A percentile compares a stretch with the other conserved stretches of the same genome.
phyloP scores from a whole-genome alignment of 306 rosid species.

The Begonia fuchsioides region DNA sequence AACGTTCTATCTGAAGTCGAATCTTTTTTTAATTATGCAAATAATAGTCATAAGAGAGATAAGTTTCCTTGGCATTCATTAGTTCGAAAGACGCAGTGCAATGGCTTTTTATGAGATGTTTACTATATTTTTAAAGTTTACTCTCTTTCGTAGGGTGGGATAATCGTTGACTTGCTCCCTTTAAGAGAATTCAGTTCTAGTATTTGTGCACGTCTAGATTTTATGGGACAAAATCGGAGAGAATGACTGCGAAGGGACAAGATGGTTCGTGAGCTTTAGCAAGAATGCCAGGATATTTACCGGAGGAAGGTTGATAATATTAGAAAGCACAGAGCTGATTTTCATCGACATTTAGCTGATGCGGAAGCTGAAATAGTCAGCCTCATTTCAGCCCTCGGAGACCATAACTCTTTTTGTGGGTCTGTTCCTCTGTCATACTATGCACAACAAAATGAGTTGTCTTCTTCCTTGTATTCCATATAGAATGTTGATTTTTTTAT shows the following conservation, averaged over 20 bases:
- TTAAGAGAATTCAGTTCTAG: not conserved
- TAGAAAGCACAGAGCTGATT: slow-evolving; percentile 55
- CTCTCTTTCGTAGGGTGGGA: not conserved
- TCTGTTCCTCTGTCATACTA: slow-evolving; percentile 2
- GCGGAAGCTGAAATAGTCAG: slow-evolving; percentile 42
- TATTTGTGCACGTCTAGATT: slow-evolving; percentile 17
- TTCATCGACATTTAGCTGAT: slow-evolving; percentile 46
- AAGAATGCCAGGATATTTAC: slow-evolving; percentile 80
- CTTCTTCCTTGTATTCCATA: not conserved
- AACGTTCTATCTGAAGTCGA: too few relatives aligned
- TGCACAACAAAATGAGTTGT: slow-evolving; percentile 7
- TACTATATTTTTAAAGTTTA: not conserved
- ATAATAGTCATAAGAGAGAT: not conserved
- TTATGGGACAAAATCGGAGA: slow-evolving; percentile 98
- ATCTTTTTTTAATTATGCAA: not conserved
- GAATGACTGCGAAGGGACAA: slow-evolving; percentile 55
- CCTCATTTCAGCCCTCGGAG: slow-evolving; percentile 52
- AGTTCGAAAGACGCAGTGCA: not conserved
- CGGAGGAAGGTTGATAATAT: slow-evolving; percentile 61
- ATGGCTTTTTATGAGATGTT: not conserved
- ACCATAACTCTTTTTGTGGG: slow-evolving; percentile 29
- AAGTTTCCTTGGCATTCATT: not conserved
- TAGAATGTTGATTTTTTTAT: slow-evolving; percentile 1
- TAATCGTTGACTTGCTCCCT: not conserved
- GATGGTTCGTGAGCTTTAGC: slow-evolving; percentile 83